Evolutionary conservation across 306 rosid species (phyloP), one percentile per base, ranked within the genome.

Genomic region (Argentina anserina): DNA sequence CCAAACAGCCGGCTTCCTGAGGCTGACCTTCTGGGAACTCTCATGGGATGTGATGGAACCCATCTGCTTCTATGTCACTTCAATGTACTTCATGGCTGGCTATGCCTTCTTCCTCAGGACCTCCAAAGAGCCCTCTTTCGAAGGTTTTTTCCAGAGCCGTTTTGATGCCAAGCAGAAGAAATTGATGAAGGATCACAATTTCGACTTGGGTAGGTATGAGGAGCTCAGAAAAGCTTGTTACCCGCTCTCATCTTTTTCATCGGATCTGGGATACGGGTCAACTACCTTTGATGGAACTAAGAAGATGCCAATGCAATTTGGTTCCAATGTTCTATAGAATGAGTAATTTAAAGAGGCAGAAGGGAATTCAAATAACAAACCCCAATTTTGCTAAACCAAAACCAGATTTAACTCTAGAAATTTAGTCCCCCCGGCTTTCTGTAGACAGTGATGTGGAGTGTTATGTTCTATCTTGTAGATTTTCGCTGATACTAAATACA

Each of bases 31-130:
- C 77, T 92, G 97, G 97, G 97, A 92, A 76, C 97, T 92, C 1
- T 81, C 88, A 0, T 92, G 97, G 97, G 97, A 92, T 79, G 93
- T 92, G 59, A 92, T 92, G 96, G 97, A 92, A 73, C 97, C 97
- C 33, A 83, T 92, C 53, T 92, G 96, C 89, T 89, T 87, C 79
- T 89, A 76, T 63, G 78, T 92, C 18, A 92, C 96, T 6, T 84
- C 97, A 10, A 50, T 75, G 49, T 89, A 89, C 82, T 92, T 85
- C 84, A 89, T 89, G 86, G 89, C 84, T 3, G 86, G 91, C 26
- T 89, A 83, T 70, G 74, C 89, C 0, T 91, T 91, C 72, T 91
- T 91, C 84, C 89, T 91, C 29, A 81, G 85, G 73, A 91, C 96
- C 59, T 75, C 87, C 43, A 91, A 15, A 59, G 97, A 91, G 77